These are phyloP conservation scores for Turnera subulata DNA, from an alignment of 345 rosid genomes.

Conservation along the genomic window DNA sequence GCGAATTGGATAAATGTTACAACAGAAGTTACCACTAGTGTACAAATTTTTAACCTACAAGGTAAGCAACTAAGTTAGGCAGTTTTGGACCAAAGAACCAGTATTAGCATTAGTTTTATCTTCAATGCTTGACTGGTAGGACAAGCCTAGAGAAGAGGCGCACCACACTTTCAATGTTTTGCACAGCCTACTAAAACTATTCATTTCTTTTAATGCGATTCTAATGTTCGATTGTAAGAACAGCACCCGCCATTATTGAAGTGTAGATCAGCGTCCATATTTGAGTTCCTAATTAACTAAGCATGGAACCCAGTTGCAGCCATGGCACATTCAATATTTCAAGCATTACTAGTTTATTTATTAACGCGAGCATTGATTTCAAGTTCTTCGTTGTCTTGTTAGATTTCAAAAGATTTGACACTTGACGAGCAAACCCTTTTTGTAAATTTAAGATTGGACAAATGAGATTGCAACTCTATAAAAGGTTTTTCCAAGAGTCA, in stretches of 20 bases:
- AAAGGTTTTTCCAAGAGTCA: constrained; percentile 7
- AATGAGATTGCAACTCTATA: neutral
- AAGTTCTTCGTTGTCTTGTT: neutral
- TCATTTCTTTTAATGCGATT: neutral
- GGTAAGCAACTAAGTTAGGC: no score
- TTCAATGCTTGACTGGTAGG: no score
- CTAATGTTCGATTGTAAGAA: no score
- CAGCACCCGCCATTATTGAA: no score
- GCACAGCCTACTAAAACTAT: neutral
- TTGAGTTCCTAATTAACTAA: constrained; percentile 1
- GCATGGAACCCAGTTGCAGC: neutral
- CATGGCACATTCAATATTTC: neutral
- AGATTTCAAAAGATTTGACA: neutral
- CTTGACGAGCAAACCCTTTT: neutral
- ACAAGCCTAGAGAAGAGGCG: no score
- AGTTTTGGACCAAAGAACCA: no score
- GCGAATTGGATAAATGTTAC: no score
- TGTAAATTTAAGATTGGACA: constrained; percentile 19
- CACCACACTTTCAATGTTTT: no score
- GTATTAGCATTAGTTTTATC: no score
- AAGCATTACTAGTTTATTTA: neutral
- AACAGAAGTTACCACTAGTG: no score
- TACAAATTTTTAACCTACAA: neutral
- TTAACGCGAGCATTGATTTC: neutral
- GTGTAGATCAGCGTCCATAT: neutral